Percentiles rank a stretch among this genome's conserved stretches.
phyloP scores from a whole-genome alignment of 2,329 filamentous ascomycete species.

The Lecanicillium sp. region DNA sequence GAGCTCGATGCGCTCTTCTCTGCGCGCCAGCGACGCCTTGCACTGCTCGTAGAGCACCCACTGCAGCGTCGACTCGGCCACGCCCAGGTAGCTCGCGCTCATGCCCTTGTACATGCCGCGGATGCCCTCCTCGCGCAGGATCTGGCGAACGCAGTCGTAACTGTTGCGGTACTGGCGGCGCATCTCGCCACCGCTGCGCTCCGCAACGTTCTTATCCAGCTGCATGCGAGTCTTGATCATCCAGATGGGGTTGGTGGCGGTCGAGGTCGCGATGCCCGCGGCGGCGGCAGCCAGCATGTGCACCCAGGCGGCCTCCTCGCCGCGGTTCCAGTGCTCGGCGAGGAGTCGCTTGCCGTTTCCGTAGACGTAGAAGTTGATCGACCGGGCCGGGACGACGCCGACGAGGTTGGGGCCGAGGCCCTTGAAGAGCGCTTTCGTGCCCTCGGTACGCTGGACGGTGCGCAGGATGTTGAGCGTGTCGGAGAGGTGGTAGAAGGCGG shows the following conservation, averaged over 20 bases:
- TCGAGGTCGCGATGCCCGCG: conserved; percentile 80
- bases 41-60: conserved; percentile 94
- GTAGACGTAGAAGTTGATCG: conserved; percentile 92
- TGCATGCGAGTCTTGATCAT: conserved; percentile 90
- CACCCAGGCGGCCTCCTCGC: conserved; percentile 65
- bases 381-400: conserved; percentile 81
- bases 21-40: conserved; percentile 64
- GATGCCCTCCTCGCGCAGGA: conserved; percentile 73
- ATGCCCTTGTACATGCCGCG: conserved; percentile 82
- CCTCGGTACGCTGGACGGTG: conserved; percentile 74
- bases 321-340: conserved; percentile 65
- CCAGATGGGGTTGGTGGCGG: conserved; percentile 94
- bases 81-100: conserved; percentile 85
- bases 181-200: conserved; percentile 45
- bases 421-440: conserved; percentile 84
- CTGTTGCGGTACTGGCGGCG: conserved; percentile 77
- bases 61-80: conserved; percentile 83
- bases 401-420: conserved; percentile 85
- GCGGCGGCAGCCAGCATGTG: conserved; percentile 70
- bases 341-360: conserved; percentile 85
- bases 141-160: conserved; percentile 79
- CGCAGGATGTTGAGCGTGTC: conserved; percentile 84
- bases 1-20: conserved; percentile 52
- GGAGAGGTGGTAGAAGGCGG: conserved; percentile 65
- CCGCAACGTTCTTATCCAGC: conserved; percentile 77